phyloP scores from a whole-genome alignment of 1,284 basidiomycete genomes.

The Neonothopanus nambi region DNA sequence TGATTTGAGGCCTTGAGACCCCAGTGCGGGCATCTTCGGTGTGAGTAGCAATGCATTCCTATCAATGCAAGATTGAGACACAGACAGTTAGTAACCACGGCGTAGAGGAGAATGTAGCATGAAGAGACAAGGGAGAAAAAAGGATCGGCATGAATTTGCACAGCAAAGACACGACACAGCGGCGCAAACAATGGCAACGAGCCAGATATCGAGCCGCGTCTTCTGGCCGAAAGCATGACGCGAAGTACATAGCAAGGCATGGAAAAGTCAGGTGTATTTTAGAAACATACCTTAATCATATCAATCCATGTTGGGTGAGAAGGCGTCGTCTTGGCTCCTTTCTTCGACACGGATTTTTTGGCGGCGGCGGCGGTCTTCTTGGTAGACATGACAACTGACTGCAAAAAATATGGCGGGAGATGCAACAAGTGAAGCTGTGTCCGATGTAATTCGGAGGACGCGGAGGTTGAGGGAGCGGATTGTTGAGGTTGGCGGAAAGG shows the following conservation, averaged over 20 bases:
- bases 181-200: no score
- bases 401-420: no score
- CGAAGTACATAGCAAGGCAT: conserved; percentile 15
- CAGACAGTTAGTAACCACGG: conserved; percentile 11
- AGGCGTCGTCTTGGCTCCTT: conserved; percentile 40
- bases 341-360: conserved; percentile 40
- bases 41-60: conserved; percentile 82
- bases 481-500: no score
- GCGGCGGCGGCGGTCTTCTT: conserved; percentile 43
- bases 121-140: no score
- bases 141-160: no score
- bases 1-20: conserved; percentile 90
- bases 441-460: no score
- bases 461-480: no score
- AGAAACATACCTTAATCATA: conserved; percentile 69
- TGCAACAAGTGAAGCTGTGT: no score
- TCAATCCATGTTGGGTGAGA: conserved; percentile 73
- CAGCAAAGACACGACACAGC: no score
- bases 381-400: conserved; percentile 38
- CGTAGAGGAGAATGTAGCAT: conserved; percentile 1
- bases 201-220: no score
- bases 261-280: conserved; percentile 1
- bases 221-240: no score
- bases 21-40: conserved; percentile 80
- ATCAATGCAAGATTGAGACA: conserved; percentile 22